Evolutionary conservation across 164 flowering plant species (phyloP).

Genomic region (grape (Vitis vinifera)): DNA sequence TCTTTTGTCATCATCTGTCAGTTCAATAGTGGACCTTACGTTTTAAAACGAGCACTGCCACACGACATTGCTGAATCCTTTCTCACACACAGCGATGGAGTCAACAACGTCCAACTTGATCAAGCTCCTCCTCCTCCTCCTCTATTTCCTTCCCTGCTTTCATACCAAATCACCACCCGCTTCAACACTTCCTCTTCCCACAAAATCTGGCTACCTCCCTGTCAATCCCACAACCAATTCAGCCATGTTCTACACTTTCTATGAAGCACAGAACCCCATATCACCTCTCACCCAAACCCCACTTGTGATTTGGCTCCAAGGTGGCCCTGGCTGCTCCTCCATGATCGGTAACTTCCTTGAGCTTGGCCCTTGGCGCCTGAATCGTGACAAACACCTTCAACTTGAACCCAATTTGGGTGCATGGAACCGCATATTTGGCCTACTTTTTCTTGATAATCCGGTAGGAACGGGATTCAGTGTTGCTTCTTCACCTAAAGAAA

Average conservation of each 20-base stretch:
- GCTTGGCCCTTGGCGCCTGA: constrained; percentile 71
- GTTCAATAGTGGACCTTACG: too few relatives aligned
- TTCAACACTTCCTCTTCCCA: constrained; percentile 44
- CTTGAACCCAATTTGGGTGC: constrained; percentile 63
- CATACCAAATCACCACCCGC: not conserved
- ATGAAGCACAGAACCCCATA: constrained; percentile 63
- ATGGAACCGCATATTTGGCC: constrained; percentile 74
- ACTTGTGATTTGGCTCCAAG: constrained; percentile 80
- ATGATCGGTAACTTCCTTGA: constrained; percentile 73
- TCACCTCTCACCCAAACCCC: constrained; percentile 59
- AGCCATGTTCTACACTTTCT: constrained; percentile 70
- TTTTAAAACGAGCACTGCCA: too few relatives aligned
- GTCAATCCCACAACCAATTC: constrained; percentile 48
- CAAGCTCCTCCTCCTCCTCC: constrained; percentile 16
- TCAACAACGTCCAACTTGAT: too few relatives aligned
- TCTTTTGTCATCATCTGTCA: too few relatives aligned
- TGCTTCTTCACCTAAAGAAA: constrained; percentile 48
- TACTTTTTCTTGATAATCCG: constrained; percentile 73
- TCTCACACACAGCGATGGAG: too few relatives aligned
- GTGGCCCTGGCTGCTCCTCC: constrained; percentile 93
- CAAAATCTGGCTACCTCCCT: constrained; percentile 73
- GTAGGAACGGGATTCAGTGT: constrained; percentile 80
- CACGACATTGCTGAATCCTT: too few relatives aligned
- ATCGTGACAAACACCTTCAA: constrained; percentile 3
- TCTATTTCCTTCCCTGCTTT: constrained; percentile 7